These are phyloP conservation scores for Trichopus zeylanicus DNA, from an alignment of 116 monocot genomes.

Conservation along the genomic window DNA sequence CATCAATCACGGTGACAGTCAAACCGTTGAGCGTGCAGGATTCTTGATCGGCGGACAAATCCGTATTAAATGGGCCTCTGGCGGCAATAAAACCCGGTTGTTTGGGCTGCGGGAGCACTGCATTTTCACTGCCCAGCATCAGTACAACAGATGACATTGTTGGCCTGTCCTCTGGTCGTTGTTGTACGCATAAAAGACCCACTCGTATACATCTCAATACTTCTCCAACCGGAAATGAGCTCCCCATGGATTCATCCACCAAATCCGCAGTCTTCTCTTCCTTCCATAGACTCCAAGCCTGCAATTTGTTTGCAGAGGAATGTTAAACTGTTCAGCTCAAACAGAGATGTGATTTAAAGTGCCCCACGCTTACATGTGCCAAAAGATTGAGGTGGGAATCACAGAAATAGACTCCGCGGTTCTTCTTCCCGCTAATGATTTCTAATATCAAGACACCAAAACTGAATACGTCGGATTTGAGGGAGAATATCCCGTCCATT, in stretches of 20 bases:
- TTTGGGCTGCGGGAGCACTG: conserved; percentile 7
- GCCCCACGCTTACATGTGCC: conserved; percentile 20
- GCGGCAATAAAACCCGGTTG: conserved; percentile 5
- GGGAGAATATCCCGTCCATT: conserved; percentile 27
- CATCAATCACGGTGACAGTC: not conserved
- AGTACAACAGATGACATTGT: conserved; percentile 19
- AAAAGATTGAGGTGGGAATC: conserved; percentile 16
- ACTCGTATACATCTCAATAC: conserved; percentile 25
- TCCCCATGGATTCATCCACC: conserved; percentile 19
- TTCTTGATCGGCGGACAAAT: not conserved
- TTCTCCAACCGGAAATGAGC: conserved; percentile 6
- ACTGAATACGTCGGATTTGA: conserved; percentile 27
- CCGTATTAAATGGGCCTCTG: not conserved
- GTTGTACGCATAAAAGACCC: conserved; percentile 32
- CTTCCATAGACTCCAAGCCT: conserved; percentile 47
- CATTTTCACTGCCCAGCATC: conserved; percentile 14
- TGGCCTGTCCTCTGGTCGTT: conserved; percentile 21
- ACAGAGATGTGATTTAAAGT: not conserved
- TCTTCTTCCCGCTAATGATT: conserved; percentile 27
- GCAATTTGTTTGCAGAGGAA: not conserved
- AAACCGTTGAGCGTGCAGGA: not conserved
- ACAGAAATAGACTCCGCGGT: conserved; percentile 7
- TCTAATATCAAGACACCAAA: conserved; percentile 32
- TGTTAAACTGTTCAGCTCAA: not conserved
- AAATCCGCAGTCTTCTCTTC: conserved; percentile 37